Evolutionary conservation across 139 green algal species (phyloP).

Genomic region (Tetratostichococcus sp.): DNA sequence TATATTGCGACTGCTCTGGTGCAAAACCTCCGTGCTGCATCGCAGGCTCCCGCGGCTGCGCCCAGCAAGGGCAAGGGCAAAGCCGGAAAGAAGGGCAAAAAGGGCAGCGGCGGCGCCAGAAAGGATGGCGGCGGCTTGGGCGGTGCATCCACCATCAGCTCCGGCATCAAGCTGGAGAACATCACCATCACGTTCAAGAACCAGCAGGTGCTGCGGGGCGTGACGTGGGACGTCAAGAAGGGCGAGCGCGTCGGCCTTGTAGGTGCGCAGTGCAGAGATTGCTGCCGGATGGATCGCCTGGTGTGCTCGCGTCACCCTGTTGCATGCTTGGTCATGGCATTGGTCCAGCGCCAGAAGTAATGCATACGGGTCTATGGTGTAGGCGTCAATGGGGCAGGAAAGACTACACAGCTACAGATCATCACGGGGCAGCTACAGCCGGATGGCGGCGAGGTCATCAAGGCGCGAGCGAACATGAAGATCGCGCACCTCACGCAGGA

Average conservation of each 20-base stretch:
- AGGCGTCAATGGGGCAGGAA: conserved; percentile 97
- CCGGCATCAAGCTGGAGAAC: conserved; percentile 67
- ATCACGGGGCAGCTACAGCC: conserved; percentile 83
- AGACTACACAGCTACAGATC: conserved; percentile 98
- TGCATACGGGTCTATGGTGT: neutral
- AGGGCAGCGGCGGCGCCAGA: neutral
- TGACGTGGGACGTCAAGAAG: conserved; percentile 94
- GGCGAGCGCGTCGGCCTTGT: conserved; percentile 95
- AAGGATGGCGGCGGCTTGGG: neutral
- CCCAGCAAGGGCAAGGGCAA: neutral
- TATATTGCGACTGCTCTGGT: too few relatives aligned
- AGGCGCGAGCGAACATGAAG: conserved; percentile 72
- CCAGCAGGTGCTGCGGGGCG: conserved; percentile 82
- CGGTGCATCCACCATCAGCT: conserved; percentile 47
- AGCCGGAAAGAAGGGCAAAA: neutral
- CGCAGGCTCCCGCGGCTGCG: neutral
- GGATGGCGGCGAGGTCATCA: conserved; percentile 86
- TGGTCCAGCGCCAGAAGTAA: too few relatives aligned
- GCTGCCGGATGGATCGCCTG: too few relatives aligned
- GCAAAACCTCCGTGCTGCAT: too few relatives aligned
- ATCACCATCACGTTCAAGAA: conserved; percentile 93
- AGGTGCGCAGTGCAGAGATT: conserved; percentile 54
- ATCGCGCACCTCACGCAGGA: conserved; percentile 96
- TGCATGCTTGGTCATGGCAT: too few relatives aligned
- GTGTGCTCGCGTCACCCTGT: too few relatives aligned